These are phyloP conservation scores for Areca catechu DNA, from an alignment of 176 grass and related monocot species.

Conservation along the genomic window DNA sequence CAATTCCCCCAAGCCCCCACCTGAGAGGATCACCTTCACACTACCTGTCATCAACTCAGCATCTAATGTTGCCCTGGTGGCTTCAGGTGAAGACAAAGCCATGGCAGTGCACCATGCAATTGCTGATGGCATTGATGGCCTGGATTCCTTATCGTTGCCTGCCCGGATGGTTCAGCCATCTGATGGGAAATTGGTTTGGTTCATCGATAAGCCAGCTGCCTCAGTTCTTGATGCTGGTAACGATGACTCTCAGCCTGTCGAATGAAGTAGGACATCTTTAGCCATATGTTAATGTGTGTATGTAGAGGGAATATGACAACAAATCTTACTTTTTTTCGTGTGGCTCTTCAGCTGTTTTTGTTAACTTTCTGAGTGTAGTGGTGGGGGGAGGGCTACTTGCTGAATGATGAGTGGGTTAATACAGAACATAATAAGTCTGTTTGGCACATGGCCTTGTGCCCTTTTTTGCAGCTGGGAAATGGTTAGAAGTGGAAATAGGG, in stretches of 20 bases:
- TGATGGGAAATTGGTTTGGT: slow-evolving; percentile 76
- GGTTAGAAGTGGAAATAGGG: too few species aligned
- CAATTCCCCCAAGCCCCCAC: slow-evolving; percentile 60
- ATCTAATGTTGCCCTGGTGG: slow-evolving; percentile 61
- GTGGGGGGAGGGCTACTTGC: too few species aligned
- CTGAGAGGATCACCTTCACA: slow-evolving; percentile 89
- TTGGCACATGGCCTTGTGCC: too few species aligned
- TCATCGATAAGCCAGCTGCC: slow-evolving; percentile 60
- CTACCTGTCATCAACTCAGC: slow-evolving; percentile 86
- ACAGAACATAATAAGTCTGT: too few species aligned
- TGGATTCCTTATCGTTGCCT: slow-evolving; percentile 25
- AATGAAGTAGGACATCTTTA: neutral
- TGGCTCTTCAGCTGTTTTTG: too few species aligned
- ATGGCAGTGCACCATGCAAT: slow-evolving; percentile 27
- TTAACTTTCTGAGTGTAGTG: too few species aligned
- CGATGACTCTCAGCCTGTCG: neutral
- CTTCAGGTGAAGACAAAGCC: slow-evolving; percentile 43
- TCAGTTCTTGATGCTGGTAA: slow-evolving; percentile 22
- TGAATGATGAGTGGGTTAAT: too few species aligned
- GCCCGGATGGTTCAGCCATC: slow-evolving; percentile 50
- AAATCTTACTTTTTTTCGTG: too few species aligned
- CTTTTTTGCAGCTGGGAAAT: too few species aligned
- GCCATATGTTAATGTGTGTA: too few species aligned
- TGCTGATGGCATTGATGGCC: slow-evolving; percentile 11
- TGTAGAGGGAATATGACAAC: too few species aligned